phyloP scores from a whole-genome alignment of 2,329 filamentous ascomycete genomes.

The Arthrobotrys pseudoclavata region DNA sequence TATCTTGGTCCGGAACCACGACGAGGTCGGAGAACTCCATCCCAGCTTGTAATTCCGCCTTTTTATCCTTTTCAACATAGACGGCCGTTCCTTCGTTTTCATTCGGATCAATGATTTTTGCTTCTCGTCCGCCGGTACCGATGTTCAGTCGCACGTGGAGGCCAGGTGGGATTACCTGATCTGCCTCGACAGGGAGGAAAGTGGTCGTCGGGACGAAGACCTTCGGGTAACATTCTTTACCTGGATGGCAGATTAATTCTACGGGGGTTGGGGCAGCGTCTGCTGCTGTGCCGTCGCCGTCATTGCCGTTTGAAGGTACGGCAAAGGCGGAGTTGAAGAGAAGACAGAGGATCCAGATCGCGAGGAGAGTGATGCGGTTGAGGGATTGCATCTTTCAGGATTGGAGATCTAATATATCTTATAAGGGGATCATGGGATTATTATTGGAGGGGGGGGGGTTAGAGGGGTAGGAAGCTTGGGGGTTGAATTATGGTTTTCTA shows the following conservation, averaged over 20 bases:
- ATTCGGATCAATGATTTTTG: conserved; percentile 74
- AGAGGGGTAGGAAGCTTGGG: conserved; percentile 1
- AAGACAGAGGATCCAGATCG: conserved; percentile 50
- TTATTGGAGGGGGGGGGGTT: neutral
- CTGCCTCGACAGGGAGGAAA: conserved; percentile 75
- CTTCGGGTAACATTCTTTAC: conserved; percentile 75
- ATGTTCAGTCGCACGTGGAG: conserved; percentile 78
- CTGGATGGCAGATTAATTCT: conserved; percentile 74
- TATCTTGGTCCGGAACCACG: conserved; percentile 69
- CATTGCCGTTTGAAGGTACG: conserved; percentile 4
- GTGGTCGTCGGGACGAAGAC: conserved; percentile 75
- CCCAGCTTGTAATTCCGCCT: conserved; percentile 14
- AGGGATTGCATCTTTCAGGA: conserved; percentile 43
- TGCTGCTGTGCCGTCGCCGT: neutral
- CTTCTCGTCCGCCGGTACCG: conserved; percentile 75
- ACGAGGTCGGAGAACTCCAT: conserved; percentile 68
- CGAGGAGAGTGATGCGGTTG: conserved; percentile 39
- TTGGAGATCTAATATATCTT: conserved; percentile 1
- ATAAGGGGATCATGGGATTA: conserved; percentile 63
- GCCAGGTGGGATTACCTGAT: conserved; percentile 76
- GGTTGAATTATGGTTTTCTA: conserved; percentile 18
- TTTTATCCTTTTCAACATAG: conserved; percentile 47
- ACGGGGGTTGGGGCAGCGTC: conserved; percentile 4
- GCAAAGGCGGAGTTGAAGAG: conserved; percentile 48
- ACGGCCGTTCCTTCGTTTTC: conserved; percentile 67